phyloP scores from a whole-genome alignment of 345 rosid genomes.

The Citrus sp. region DNA sequence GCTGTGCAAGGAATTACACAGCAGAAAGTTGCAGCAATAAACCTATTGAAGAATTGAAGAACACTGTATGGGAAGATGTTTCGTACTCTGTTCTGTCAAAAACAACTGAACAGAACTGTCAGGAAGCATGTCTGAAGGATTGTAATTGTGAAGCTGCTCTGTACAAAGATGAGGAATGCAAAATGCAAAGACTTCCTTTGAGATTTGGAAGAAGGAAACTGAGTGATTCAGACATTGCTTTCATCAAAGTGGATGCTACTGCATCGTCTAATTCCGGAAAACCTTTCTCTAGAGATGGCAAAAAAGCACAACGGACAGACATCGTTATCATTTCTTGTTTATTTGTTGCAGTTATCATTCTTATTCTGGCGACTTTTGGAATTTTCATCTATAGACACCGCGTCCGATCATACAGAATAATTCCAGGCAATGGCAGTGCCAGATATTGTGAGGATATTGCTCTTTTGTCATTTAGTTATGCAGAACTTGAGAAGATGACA shows the following conservation, averaged over 20 bases:
- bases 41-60: background rate
- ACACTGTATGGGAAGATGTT: constrained; percentile 11
- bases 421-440: background rate
- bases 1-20: constrained; percentile 22
- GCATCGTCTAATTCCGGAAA: background rate
- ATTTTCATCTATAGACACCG: background rate
- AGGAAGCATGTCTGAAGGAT: constrained; percentile 20
- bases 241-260: background rate
- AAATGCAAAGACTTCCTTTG: constrained; percentile 26
- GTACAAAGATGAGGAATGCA: constrained; percentile 3
- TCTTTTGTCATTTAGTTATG: background rate
- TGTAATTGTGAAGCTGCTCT: constrained; percentile 31
- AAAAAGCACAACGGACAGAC: background rate
- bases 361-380: constrained; percentile 6
- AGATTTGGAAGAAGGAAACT: constrained; percentile 11
- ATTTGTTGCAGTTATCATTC: background rate
- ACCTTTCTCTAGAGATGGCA: too few relatives aligned
- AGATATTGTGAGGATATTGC: background rate
- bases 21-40: constrained; percentile 9
- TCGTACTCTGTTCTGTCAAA: background rate
- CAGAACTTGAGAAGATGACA: constrained; percentile 13
- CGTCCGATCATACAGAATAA: constrained; percentile 3
- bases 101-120: constrained; percentile 9
- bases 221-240: background rate
- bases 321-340: background rate